Evolutionary conservation across 2,329 filamentous ascomycete species (phyloP), one percentile per base, ranked within the genome.

Genomic region (Furcasterigmium sp.): DNA sequence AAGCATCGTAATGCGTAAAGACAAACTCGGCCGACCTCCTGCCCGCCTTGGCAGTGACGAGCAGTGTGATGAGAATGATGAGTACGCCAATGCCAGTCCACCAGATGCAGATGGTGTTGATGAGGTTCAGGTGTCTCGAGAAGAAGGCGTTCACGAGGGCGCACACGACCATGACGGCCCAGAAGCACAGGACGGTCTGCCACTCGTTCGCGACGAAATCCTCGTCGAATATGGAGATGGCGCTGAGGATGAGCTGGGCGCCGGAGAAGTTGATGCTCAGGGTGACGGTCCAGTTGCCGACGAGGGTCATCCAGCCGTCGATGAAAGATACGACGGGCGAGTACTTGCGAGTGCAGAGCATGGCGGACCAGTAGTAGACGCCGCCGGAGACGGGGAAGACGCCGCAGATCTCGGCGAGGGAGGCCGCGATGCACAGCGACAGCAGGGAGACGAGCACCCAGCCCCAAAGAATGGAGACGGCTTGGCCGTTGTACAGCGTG

Each of bases 51-150:
- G 79, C 72, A 78, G 82, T 84, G 18, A 62, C 67, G 38, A 85
- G 61, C n/a, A 85, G 55, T 0, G 75, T 78, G 37, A 75, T 45
- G 29, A 67, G 46, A 37, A 68, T 58, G 39, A 67, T 59, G 38
- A 87, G 47, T 4, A 86, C 81, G 34, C 78, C 81, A 1, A 73
- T 72, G 0, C 67, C 76, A 0, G 84, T 87, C 84, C 84, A 87
- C 57, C 79, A 85, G 42, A 87, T 86, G 58, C 84, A 87, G 37
- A 85, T 61, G 53, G 84, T 86, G 57, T 87, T 87, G 57, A 87
- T 82, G 42, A 85, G 52, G 55, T 86, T 82, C 39, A 87, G 63
- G 43, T 68, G 56, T 42, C 70, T 76, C 5, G 78, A 70, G 1
- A 71, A 73, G 53, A 85, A 87, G 18, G 82, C 72, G 56, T 87